phyloP scores from a whole-genome alignment of 352 stramenopile species.

The Globisporangium apiculatum region DNA sequence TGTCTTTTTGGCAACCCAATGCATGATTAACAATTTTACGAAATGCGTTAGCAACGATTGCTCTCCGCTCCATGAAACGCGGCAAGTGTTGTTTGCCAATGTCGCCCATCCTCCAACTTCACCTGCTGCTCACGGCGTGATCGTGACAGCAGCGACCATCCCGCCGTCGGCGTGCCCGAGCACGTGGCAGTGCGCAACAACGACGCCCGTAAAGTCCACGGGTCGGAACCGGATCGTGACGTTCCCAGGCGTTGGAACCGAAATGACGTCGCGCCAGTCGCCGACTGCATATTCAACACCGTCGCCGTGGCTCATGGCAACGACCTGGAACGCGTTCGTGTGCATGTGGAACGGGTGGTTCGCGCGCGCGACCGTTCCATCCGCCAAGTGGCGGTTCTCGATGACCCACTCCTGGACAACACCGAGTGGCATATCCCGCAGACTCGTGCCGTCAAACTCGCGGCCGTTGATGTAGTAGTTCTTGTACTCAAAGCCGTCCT shows the following conservation, averaged over 20 bases:
- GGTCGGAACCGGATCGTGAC: slow-evolving; percentile 77
- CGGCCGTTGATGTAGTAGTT: slow-evolving; percentile 68
- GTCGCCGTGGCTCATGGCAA: slow-evolving; percentile 56
- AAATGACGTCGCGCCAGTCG: slow-evolving; percentile 79
- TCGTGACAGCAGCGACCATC: slow-evolving; percentile 62
- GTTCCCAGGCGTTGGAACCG: slow-evolving; percentile 63
- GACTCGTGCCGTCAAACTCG: slow-evolving; percentile 38
- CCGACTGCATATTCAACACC: slow-evolving; percentile 68
- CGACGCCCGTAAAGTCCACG: slow-evolving; percentile 47
- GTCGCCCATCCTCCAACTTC: too few relatives aligned
- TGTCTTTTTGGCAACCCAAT: too few relatives aligned
- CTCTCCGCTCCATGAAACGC: too few relatives aligned
- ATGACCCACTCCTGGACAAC: slow-evolving; percentile 72
- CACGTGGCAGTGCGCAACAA: slow-evolving; percentile 77
- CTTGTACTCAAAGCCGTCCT: slow-evolving; percentile 68
- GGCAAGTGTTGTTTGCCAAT: too few relatives aligned
- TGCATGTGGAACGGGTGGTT: slow-evolving; percentile 86
- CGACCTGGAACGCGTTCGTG: slow-evolving; percentile 81
- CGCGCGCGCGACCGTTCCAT: slow-evolving; percentile 31
- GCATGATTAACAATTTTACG: too few relatives aligned
- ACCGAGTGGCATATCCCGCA: slow-evolving; percentile 44
- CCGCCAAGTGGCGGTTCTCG: slow-evolving; percentile 43
- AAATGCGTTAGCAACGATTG: too few relatives aligned
- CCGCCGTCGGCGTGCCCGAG: slow-evolving; percentile 74
- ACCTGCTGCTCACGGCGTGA: slow-evolving; percentile 16